phyloP scores from a whole-genome alignment of 1,284 basidiomycete genomes.

The Fomitopsis pinicola region DNA sequence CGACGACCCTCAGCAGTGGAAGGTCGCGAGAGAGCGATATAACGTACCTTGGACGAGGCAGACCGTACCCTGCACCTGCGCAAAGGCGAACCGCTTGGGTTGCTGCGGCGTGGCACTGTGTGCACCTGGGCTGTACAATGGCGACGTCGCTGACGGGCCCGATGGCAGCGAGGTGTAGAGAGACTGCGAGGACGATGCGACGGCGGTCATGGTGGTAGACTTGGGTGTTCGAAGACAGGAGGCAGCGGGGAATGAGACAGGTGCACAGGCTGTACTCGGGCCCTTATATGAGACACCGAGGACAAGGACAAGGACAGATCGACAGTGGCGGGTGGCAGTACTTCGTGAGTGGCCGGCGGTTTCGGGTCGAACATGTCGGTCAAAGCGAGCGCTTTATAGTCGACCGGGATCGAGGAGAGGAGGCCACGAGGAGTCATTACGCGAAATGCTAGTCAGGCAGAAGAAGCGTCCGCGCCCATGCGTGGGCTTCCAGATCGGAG shows the following conservation, averaged over 20 bases:
- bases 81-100: conserved; percentile 28
- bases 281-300: conserved; percentile 2
- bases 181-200: not conserved
- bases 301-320: not conserved
- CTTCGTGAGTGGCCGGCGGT: not conserved
- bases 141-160: not conserved
- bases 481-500: conserved; percentile 1
- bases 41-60: conserved; percentile 35
- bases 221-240: not conserved
- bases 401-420: not conserved
- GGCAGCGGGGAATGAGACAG: not conserved
- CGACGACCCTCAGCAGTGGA: not conserved
- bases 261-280: not conserved
- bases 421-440: conserved; percentile 5
- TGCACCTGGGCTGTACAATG: not conserved
- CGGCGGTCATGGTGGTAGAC: conserved; percentile 2
- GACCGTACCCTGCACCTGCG: conserved; percentile 29
- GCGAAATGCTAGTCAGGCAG: not conserved
- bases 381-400: not conserved
- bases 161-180: not conserved
- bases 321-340: not conserved
- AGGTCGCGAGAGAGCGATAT: not conserved
- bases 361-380: not conserved
- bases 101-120: not conserved
- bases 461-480: not conserved